phyloP scores from a whole-genome alignment of 1,284 basidiomycete genomes.

The Apiotrichum gamsii region DNA sequence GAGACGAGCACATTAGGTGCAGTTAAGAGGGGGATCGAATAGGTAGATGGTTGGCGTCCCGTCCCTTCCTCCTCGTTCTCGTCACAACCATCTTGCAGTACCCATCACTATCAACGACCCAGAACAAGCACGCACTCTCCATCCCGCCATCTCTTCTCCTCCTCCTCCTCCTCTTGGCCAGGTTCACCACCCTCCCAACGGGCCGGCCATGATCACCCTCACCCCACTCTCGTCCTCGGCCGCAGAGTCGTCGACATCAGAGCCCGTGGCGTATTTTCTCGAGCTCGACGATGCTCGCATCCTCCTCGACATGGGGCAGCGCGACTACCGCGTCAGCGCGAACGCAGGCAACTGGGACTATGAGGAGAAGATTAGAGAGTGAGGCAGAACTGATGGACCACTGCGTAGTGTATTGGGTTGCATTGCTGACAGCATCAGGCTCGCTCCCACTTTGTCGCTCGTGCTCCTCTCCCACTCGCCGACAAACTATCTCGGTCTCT shows the following conservation, averaged over 20 bases:
- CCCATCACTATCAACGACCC: too few species aligned
- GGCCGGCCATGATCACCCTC: slow-evolving; percentile 71
- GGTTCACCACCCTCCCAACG: too few species aligned
- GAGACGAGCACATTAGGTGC: too few species aligned
- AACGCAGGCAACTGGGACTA: slow-evolving; percentile 39
- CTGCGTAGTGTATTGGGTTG: neutral
- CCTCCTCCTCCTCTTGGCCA: too few species aligned
- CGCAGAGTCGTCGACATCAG: slow-evolving; percentile 55
- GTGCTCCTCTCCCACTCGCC: slow-evolving; percentile 80
- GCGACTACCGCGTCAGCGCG: slow-evolving; percentile 38
- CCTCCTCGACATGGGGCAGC: slow-evolving; percentile 80
- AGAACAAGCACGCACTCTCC: too few species aligned
- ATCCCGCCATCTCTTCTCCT: too few species aligned
- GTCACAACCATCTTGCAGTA: too few species aligned
- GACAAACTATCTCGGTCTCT: slow-evolving; percentile 78
- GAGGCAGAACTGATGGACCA: slow-evolving; percentile 11
- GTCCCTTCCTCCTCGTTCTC: too few species aligned
- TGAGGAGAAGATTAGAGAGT: slow-evolving; percentile 47
- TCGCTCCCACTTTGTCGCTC: slow-evolving; percentile 61
- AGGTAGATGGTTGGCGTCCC: too few species aligned
- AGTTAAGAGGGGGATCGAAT: too few species aligned
- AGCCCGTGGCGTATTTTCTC: slow-evolving; percentile 63
- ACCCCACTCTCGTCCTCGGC: slow-evolving; percentile 82
- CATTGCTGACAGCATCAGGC: slow-evolving; percentile 53
- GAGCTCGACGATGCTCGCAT: slow-evolving; percentile 93